Evolutionary conservation across 257 asterid genomes (phyloP).

Genomic region (Solanum tacnaense): DNA sequence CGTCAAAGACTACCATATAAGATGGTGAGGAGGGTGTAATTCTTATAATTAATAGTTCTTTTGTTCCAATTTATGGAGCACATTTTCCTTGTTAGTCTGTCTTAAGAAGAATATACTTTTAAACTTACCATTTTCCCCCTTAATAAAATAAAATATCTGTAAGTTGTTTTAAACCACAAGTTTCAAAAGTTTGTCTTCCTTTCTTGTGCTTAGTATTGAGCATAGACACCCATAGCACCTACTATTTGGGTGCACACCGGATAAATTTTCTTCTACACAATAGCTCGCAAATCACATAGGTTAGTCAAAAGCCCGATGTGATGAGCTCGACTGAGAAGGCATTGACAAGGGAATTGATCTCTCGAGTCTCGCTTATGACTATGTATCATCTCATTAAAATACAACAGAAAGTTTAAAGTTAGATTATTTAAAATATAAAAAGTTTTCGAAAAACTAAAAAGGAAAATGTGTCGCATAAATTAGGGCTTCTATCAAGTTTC

Average conservation of each 20-base stretch:
- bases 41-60: neutral
- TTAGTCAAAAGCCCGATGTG: neutral
- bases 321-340: neutral
- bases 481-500: neutral
- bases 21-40: neutral
- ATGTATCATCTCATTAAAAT: neutral
- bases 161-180: neutral
- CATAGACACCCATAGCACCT: neutral
- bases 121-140: neutral
- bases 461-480: neutral
- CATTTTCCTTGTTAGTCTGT: neutral
- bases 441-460: neutral
- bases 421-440: neutral
- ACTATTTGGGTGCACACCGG: neutral
- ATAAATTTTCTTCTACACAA: too few species aligned
- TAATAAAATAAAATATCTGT: neutral
- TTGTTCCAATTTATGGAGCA: neutral
- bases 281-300: neutral
- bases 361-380: neutral
- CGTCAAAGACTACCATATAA: neutral
- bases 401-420: neutral
- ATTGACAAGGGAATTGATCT: neutral
- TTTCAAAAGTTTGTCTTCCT: neutral
- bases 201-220: neutral
- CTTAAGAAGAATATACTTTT: neutral